Evolutionary conservation across 257 asterid species (phyloP).

Genomic region (Pogostemon cablin): DNA sequence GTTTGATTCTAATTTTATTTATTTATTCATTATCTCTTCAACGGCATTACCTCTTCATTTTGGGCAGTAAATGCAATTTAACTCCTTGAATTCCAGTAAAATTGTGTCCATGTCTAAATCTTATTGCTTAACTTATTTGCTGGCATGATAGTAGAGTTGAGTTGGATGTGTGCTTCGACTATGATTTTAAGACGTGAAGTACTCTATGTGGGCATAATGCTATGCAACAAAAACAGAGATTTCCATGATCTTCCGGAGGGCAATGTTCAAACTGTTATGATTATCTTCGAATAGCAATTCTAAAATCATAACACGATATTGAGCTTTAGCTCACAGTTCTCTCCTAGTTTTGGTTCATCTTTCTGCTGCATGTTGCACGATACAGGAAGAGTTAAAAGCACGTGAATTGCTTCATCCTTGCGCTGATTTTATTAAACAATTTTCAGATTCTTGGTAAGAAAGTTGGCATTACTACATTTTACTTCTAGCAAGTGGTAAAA

Average conservation of each 20-base stretch:
- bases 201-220: too few species aligned
- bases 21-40: neutral
- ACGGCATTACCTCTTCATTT: neutral
- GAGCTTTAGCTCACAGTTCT: neutral
- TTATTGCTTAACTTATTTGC: neutral
- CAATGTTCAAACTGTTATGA: neutral
- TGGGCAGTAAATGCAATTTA: neutral
- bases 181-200: neutral
- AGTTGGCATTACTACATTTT: neutral
- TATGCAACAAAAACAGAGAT: neutral
- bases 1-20: slow-evolving; percentile 9
- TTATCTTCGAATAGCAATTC: neutral
- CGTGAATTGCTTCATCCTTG: neutral
- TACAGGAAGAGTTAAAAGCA: neutral
- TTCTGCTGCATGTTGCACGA: neutral
- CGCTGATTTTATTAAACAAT: slow-evolving; percentile 3
- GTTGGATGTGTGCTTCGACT: neutral
- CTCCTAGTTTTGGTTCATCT: neutral
- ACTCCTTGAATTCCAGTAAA: neutral
- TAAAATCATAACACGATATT: neutral
- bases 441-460: slow-evolving; percentile 70
- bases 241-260: neutral
- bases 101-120: neutral
- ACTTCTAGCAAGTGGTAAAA: slow-evolving; percentile 1
- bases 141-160: neutral